A percentile compares a stretch with the other conserved stretches of the same genome.
Evolutionary conservation across 192 early-diverging fungal species (phyloP).

Genomic region (Backusella luteola): DNA sequence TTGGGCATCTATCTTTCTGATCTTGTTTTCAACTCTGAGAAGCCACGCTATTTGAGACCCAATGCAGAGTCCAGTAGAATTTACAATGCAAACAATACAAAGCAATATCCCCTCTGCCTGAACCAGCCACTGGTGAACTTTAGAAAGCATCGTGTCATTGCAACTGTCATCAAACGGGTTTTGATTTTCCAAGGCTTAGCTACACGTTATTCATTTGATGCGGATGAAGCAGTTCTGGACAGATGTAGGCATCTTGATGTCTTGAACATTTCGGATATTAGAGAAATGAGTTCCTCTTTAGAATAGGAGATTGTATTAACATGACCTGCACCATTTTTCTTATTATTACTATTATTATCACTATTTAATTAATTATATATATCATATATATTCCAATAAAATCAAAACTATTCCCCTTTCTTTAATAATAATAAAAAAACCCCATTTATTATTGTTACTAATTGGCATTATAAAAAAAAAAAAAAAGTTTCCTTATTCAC

Average conservation of each 20-base stretch:
- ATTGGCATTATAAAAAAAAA: neutral
- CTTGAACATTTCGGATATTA: conserved; percentile 26
- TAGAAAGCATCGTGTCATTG: conserved; percentile 55
- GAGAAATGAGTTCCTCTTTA: conserved; percentile 21
- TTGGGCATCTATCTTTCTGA: conserved; percentile 61
- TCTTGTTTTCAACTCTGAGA: conserved; percentile 56
- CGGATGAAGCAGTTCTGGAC: conserved; percentile 36
- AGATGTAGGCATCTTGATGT: conserved; percentile 27
- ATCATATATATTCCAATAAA: neutral
- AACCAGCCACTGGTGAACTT: conserved; percentile 53
- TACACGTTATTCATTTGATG: conserved; percentile 47
- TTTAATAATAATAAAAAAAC: neutral
- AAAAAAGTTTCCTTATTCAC: conserved; percentile 57
- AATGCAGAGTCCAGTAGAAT: neutral
- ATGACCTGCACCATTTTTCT: neutral
- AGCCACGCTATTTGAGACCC: conserved; percentile 34
- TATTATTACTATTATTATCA: neutral
- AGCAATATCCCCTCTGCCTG: conserved; percentile 1
- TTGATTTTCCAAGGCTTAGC: conserved; percentile 53
- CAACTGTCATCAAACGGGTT: conserved; percentile 57
- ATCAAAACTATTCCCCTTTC: neutral
- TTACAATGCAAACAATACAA: conserved; percentile 11
- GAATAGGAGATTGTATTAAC: neutral
- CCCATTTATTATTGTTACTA: neutral
- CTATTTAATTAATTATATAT: neutral